These are phyloP conservation scores for Sugiyamaella marilandica DNA, from an alignment of 805 yeast genomes.

Conservation along the genomic window DNA sequence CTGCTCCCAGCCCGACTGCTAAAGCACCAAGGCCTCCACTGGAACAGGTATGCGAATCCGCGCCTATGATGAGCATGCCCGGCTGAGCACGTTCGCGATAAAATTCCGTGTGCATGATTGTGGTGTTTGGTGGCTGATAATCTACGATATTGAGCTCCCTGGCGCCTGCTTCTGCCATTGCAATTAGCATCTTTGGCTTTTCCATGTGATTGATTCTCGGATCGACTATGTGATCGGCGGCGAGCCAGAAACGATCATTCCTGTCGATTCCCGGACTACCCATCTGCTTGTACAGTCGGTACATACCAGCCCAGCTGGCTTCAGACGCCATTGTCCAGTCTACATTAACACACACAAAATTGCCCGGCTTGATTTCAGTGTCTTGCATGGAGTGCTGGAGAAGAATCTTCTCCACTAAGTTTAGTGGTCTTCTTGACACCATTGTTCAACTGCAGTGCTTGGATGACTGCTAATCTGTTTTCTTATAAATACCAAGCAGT, in stretches of 20 bases:
- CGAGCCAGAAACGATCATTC: constrained; percentile 17
- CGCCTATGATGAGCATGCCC: constrained; percentile 13
- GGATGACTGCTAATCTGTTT: neutral
- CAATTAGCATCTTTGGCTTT: constrained; percentile 10
- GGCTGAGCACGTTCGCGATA: constrained; percentile 16
- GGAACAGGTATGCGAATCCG: constrained; percentile 16
- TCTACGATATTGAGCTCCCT: constrained; percentile 11
- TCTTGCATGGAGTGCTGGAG: constrained; percentile 10
- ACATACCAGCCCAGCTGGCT: constrained; percentile 14
- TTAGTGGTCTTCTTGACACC: constrained; percentile 2
- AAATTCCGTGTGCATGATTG: constrained; percentile 16
- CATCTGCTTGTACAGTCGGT: constrained; percentile 10
- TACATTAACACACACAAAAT: constrained; percentile 12
- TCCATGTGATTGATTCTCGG: constrained; percentile 15
- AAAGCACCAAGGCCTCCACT: constrained; percentile 13
- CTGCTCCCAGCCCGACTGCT: constrained; percentile 14
- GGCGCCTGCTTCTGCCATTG: constrained; percentile 14
- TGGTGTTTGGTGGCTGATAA: constrained; percentile 14
- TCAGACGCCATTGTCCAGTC: constrained; percentile 18
- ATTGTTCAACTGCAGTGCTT: neutral
- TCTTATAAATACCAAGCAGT: neutral
- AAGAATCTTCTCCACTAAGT: constrained; percentile 11
- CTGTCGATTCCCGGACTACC: constrained; percentile 14
- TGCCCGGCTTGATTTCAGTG: constrained; percentile 8
- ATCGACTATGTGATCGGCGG: constrained; percentile 18